Evolutionary conservation across 805 yeast species (phyloP), one percentile per base, ranked within the genome.

Genomic region (Nematodospora valgi): DNA sequence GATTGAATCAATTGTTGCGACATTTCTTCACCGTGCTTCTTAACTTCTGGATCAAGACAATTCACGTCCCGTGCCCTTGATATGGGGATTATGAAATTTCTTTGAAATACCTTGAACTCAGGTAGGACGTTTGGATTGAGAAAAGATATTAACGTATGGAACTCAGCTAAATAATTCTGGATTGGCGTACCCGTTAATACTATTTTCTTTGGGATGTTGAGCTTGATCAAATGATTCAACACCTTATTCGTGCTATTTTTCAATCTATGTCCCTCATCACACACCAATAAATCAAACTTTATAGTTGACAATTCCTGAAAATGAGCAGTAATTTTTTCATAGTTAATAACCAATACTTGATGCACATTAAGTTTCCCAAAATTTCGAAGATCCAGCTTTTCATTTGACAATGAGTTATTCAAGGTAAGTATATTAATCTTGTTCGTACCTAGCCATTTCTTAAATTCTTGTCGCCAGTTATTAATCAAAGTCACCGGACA

Each of bases 181-280:
- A 93, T 86, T 0, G 96, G 96, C 0, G 96, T 87, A 0, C 96
- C 98, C 0, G 95, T 78, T 5, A 93, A 62, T 4, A 91, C 50
- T 2, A 91, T 62, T 41, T 82, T 76, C 27, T 68, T 74, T 6
- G 65, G 64, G 4, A 82, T 70, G 27, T 77, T 62, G 12, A 88
- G 57, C 4, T 39, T 43, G 26, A 73, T 75, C 34, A 91, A 62
- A 0, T 80, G 76, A 39, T 77, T 78, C 34, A 87, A 62, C 0
- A 84, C 78, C 55, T 86, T 88, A 39, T 85, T 86, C 7, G 78
- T 64, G 4, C 77, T 68, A 46, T 78, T 85, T 48, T 91, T 93
- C 45, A 93, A 68, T 32, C 96, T 68, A 56, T 93, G 98, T 2
- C 98, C 98, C 53, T 93, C 98, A 57, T 93, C 98, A 56, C 96